phyloP scores from a whole-genome alignment of 2,329 filamentous ascomycete species.

The Colletotrichum tropicicola region DNA sequence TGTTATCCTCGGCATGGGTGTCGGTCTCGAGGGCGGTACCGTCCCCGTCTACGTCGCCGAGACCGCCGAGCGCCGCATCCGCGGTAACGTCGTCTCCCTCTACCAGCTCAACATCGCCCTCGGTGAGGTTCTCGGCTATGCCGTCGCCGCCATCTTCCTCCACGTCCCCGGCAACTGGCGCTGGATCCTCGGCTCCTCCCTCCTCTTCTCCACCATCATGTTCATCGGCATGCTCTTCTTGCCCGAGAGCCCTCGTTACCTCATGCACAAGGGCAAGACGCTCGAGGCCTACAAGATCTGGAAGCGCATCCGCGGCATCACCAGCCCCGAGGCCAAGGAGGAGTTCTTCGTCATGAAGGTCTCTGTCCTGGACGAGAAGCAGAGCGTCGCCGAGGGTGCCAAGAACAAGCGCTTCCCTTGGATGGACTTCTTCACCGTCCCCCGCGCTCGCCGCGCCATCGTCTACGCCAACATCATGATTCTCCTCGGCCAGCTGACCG shows the following conservation, averaged over 20 bases:
- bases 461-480: constrained; percentile 77
- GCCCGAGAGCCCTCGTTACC: constrained; percentile 73
- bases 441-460: constrained; percentile 71
- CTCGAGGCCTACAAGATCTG: constrained; percentile 65
- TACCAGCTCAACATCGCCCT: constrained; percentile 83
- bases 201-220: constrained; percentile 63
- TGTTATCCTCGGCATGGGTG: constrained; percentile 74
- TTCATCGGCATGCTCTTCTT: constrained; percentile 74
- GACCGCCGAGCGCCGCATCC: constrained; percentile 71
- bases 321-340: constrained; percentile 64
- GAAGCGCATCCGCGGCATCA: constrained; percentile 75
- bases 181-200: constrained; percentile 77
- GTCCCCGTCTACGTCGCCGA: constrained; percentile 81
- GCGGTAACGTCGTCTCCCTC: constrained; percentile 77
- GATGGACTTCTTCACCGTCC: constrained; percentile 78
- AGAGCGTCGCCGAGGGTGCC: constrained; percentile 57
- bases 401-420: constrained; percentile 69
- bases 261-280: constrained; percentile 70
- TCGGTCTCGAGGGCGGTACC: constrained; percentile 78
- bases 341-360: constrained; percentile 79
- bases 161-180: constrained; percentile 76
- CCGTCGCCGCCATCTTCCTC: constrained; percentile 77
- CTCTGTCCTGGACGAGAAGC: constrained; percentile 66
- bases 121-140: constrained; percentile 78
- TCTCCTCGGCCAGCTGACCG: constrained; percentile 75